Evolutionary conservation across 305 asterid genomes (phyloP).

Genomic region (Solanum chacoense): DNA sequence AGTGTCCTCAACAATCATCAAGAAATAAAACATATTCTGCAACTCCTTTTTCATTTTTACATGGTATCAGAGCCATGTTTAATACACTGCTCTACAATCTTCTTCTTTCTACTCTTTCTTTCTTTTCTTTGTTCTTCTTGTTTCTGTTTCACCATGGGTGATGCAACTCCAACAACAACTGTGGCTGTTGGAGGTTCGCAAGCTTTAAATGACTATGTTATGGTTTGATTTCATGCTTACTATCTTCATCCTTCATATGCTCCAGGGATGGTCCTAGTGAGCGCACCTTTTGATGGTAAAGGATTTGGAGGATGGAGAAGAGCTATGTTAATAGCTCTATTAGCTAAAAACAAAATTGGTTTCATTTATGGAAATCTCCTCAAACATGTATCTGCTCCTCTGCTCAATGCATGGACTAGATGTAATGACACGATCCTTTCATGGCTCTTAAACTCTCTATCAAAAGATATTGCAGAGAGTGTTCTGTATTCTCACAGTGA

Average conservation of each 20-base stretch:
- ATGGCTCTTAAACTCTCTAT: background rate
- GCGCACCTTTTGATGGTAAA: background rate
- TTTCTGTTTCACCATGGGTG: background rate
- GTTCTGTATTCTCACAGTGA: background rate
- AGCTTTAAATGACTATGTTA: background rate
- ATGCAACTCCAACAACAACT: background rate
- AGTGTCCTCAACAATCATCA: background rate
- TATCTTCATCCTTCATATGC: background rate
- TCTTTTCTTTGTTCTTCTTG: background rate
- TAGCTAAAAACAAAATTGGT: background rate
- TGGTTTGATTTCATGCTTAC: background rate
- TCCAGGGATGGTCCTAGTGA: background rate
- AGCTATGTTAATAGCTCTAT: background rate
- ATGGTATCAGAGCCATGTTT: background rate
- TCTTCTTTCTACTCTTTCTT: background rate
- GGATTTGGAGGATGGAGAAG: background rate
- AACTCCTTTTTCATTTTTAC: background rate
- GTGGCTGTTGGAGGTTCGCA: background rate
- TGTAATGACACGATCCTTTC: background rate
- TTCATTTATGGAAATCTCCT: background rate
- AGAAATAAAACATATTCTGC: background rate
- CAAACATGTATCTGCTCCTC: background rate
- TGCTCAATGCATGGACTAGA: background rate
- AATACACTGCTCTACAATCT: background rate
- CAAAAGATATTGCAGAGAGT: background rate